A percentile compares a stretch with the other conserved stretches of the same genome.
Evolutionary conservation across 257 asterid species (phyloP).

Genomic region (Solanum commersonii): DNA sequence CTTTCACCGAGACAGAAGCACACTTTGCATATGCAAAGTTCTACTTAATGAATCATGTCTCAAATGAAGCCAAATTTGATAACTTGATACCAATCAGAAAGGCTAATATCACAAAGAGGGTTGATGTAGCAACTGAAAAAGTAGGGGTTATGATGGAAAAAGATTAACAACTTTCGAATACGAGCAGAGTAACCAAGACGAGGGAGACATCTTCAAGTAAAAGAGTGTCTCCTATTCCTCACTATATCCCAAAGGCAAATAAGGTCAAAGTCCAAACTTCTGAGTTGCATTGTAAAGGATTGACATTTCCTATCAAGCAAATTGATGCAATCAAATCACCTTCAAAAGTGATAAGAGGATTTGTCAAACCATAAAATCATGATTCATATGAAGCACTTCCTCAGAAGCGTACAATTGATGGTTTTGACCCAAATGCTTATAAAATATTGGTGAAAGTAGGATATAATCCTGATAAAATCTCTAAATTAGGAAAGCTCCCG

Average conservation of each 20-base stretch:
- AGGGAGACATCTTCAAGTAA: background rate
- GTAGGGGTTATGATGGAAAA: background rate
- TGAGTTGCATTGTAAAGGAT: accelerated
- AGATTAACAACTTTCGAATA: background rate
- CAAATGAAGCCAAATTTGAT: background rate
- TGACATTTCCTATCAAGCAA: background rate
- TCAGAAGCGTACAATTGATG: background rate
- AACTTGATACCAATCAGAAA: background rate
- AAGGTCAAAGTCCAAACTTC: background rate
- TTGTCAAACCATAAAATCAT: background rate
- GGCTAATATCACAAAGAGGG: accelerated
- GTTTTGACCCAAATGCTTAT: background rate
- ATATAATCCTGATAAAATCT: background rate
- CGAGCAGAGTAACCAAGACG: background rate
- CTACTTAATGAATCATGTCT: background rate
- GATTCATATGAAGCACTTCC: background rate
- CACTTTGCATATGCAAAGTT: background rate
- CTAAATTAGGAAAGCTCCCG: background rate
- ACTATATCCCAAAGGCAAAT: background rate
- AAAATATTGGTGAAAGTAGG: accelerated
- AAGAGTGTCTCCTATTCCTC: background rate
- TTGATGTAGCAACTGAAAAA: background rate
- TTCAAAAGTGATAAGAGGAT: background rate
- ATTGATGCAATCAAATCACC: background rate
- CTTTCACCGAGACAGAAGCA: background rate